These are phyloP conservation scores for Prunus salicina DNA, from an alignment of 306 rosid genomes.

Conservation along the genomic window DNA sequence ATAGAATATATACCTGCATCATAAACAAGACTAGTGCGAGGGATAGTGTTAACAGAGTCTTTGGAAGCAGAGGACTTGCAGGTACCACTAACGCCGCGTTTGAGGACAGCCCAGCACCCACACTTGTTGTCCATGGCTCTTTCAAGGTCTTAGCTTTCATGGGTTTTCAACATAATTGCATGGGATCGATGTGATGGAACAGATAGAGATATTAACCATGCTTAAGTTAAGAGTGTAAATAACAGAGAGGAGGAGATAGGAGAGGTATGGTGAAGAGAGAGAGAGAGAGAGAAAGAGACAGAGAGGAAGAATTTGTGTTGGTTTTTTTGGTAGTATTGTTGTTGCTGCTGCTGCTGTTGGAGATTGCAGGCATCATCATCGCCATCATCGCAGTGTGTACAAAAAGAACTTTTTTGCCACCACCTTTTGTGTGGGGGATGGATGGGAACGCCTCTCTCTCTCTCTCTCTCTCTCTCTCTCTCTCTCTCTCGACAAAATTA, in stretches of 20 bases:
- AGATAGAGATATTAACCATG: constrained; percentile 16
- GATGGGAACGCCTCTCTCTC: constrained; percentile 40
- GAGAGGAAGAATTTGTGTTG: background rate
- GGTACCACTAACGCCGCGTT: constrained; percentile 76
- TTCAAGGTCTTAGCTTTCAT: constrained; percentile 27
- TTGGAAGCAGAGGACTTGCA: constrained; percentile 75
- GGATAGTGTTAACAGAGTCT: constrained; percentile 76
- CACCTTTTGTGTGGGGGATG: constrained; percentile 81
- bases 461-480: constrained; percentile 16
- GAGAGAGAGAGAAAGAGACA: background rate
- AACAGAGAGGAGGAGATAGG: background rate
- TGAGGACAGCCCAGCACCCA: constrained; percentile 86
- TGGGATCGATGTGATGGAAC: constrained; percentile 8
- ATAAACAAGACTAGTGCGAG: constrained; percentile 90
- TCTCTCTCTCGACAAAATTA: constrained; percentile 19
- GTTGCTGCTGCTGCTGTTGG: constrained; percentile 28
- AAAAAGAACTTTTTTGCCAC: constrained; percentile 91
- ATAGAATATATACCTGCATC: constrained; percentile 60
- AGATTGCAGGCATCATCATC: constrained; percentile 89
- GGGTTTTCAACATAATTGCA: constrained; percentile 31
- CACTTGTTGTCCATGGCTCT: constrained; percentile 70
- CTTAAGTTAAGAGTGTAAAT: background rate
- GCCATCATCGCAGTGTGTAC: constrained; percentile 89
- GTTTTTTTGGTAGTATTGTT: constrained; percentile 7
- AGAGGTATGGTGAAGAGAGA: constrained; percentile 13